Conservation (phyloP, 202 grass and related monocot species). For the Brachypodium distachyon region DNA sequence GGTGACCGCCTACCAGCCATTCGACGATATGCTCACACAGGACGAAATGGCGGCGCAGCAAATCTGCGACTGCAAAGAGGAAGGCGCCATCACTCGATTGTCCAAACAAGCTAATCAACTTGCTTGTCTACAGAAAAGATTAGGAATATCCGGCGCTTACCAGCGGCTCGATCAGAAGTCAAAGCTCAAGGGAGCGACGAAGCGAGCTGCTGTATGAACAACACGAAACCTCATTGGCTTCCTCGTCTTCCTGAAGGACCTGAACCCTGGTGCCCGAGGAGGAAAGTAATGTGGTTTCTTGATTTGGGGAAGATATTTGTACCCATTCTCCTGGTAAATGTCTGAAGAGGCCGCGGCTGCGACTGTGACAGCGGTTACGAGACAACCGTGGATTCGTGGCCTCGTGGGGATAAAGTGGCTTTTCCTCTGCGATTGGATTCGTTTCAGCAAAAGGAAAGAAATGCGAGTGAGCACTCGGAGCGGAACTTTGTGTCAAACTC, state of each 20-base stretch:
- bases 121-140: background rate
- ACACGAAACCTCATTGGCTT: background rate
- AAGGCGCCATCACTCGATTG: background rate
- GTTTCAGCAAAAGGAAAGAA: background rate
- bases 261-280: background rate
- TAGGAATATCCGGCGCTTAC: background rate
- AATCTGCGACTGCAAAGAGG: background rate
- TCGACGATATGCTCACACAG: conserved; percentile 21
- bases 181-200: background rate
- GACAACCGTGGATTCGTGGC: background rate
- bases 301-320: background rate
- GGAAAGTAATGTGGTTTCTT: background rate
- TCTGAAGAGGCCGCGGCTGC: background rate
- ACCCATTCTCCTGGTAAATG: background rate
- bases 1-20: conserved; percentile 9
- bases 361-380: background rate
- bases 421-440: background rate
- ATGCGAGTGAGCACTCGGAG: background rate
- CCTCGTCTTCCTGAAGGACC: background rate
- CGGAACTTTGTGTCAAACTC: background rate
- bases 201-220: background rate
- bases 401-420: background rate
- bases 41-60: background rate
- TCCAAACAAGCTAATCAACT: background rate
- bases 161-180: background rate